Conservation (phyloP, 257 asterid species). For the Solanum gandarillasii region DNA sequence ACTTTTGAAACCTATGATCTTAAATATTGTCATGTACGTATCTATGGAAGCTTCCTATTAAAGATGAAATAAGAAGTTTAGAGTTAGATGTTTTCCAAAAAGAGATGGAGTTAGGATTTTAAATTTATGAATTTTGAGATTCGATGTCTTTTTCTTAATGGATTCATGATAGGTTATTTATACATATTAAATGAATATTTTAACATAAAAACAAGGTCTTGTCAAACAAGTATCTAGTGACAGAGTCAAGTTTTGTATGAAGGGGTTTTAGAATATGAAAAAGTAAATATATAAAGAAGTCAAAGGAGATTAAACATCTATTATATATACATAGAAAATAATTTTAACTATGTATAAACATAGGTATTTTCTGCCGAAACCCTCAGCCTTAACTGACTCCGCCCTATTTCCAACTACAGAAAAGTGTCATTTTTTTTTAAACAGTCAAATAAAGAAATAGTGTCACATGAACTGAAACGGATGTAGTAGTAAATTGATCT, state of each 20-base stretch:
- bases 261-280: not conserved
- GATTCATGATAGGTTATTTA: not conserved
- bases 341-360: not conserved
- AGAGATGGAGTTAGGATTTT: not conserved
- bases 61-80: not conserved
- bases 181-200: not conserved
- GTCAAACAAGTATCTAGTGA: not conserved
- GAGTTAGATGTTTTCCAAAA: not conserved
- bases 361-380: not conserved
- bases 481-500: not conserved
- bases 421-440: not conserved
- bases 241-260: not conserved
- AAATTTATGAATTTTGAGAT: not conserved
- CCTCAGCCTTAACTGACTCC: not conserved
- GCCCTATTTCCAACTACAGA: not conserved
- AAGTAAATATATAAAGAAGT: not conserved
- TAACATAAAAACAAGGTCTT: not conserved
- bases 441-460: not conserved
- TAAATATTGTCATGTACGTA: not conserved
- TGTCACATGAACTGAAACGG: not conserved
- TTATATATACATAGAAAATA: not conserved
- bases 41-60: not conserved
- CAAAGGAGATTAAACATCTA: not conserved
- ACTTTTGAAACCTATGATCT: not conserved
- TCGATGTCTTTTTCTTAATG: not conserved